phyloP scores from a whole-genome alignment of 2,329 filamentous ascomycete genomes.

The Pseudogymnoascus sp. region DNA sequence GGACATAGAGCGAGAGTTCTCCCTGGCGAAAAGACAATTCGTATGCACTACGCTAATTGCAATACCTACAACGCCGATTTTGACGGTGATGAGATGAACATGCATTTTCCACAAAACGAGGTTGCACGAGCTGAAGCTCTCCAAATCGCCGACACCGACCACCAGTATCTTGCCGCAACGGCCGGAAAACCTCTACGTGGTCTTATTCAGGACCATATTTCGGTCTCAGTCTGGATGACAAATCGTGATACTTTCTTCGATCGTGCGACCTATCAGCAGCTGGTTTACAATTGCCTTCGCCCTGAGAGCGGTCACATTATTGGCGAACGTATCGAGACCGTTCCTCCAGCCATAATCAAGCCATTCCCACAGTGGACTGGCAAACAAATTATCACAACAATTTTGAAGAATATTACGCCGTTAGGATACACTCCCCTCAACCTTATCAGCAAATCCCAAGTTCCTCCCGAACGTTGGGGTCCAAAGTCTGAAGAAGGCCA shows the following conservation, averaged over 20 bases:
- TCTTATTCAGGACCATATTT: conserved; percentile 97
- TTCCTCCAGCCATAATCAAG: conserved; percentile 75
- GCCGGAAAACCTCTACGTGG: conserved; percentile 89
- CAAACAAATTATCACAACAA: conserved; percentile 89
- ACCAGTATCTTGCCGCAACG: conserved; percentile 91
- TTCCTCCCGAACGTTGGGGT: conserved; percentile 74
- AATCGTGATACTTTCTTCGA: conserved; percentile 88
- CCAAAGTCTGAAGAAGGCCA: conserved; percentile 65
- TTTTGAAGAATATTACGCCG: conserved; percentile 86
- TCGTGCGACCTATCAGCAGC: conserved; percentile 78
- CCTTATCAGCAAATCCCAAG: conserved; percentile 70
- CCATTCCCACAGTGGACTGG: conserved; percentile 83
- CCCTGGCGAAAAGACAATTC: conserved; percentile 90
- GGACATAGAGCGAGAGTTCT: conserved; percentile 87
- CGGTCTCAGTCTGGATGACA: conserved; percentile 84
- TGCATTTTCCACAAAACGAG: conserved; percentile 99
- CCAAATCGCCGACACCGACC: conserved; percentile 90
- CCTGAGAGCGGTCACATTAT: conserved; percentile 87
- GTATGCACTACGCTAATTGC: conserved; percentile 99
- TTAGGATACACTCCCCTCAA: conserved; percentile 66
- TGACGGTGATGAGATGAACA: conserved; percentile 99
- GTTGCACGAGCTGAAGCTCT: conserved; percentile 86
- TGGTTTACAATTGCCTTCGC: conserved; percentile 83
- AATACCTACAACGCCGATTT: conserved; percentile 99
- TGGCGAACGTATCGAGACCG: conserved; percentile 69